A percentile compares a stretch with the other conserved stretches of the same genome.
Conservation (phyloP, 352 stramenopile genomes). For the Globisporangium polare region DNA sequence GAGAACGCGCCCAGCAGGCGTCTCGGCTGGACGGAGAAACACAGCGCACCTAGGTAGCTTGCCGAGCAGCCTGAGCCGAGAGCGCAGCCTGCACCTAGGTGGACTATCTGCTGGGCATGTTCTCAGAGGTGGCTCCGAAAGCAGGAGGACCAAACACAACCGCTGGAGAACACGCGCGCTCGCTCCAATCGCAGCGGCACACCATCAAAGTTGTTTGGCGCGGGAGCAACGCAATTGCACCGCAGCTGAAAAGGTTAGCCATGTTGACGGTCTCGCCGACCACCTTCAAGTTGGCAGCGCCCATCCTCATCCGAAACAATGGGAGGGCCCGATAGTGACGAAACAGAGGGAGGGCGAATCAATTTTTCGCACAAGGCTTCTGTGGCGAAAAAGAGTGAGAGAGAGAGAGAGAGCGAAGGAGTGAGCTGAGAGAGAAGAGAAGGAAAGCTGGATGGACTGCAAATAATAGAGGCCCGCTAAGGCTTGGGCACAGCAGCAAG, state of each 20-base stretch:
- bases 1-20: no score
- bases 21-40: neutral
- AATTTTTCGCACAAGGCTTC: no score
- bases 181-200: neutral
- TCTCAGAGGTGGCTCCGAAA: no score
- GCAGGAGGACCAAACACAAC: neutral
- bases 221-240: no score
- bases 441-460: neutral
- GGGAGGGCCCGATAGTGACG: neutral
- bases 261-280: neutral
- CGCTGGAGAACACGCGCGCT: neutral
- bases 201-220: neutral
- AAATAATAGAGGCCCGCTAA: neutral
- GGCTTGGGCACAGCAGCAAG: no score
- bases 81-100: neutral
- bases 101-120: no score
- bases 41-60: no score
- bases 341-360: neutral
- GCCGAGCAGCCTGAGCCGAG: no score
- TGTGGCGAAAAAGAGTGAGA: no score
- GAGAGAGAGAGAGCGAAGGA: no score
- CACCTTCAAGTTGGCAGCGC: neutral
- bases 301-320: neutral
- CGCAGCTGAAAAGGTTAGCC: conserved; percentile 1
- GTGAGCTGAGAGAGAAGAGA: neutral